Percentiles rank a stretch among this genome's conserved stretches.
These are phyloP conservation scores for Musa troglodytarum DNA, from an alignment of 176 grass and related monocot species.

Conservation along the genomic window DNA sequence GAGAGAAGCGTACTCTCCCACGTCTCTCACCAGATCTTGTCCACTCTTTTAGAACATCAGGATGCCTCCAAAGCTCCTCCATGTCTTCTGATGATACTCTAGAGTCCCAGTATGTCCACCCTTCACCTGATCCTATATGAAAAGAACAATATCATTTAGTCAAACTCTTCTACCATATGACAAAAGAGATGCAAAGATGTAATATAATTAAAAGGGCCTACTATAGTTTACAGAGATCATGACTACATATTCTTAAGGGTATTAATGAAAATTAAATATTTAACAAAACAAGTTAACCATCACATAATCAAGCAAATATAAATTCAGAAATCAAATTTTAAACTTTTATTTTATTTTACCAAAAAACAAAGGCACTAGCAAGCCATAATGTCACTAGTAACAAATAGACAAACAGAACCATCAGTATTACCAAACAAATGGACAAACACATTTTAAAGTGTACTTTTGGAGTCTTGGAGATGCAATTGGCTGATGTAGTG, in stretches of 20 bases:
- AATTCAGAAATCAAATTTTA: neutral
- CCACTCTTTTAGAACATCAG: constrained; percentile 81
- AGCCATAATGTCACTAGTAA: no score
- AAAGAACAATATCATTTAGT: constrained; percentile 9
- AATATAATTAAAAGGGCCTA: neutral
- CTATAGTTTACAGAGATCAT: neutral
- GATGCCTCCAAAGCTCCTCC: constrained; percentile 72
- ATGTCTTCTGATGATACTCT: constrained; percentile 69
- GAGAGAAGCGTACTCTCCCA: constrained; percentile 78
- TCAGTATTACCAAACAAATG: no score
- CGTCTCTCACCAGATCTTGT: constrained; percentile 78
- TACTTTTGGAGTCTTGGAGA: neutral
- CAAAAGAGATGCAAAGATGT: neutral
- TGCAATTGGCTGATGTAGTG: neutral
- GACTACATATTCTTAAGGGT: neutral
- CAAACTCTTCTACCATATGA: neutral
- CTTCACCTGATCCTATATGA: constrained; percentile 40
- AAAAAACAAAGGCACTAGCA: no score
- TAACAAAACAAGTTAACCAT: neutral
- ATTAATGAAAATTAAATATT: neutral
- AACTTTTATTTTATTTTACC: no score
- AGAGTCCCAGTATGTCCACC: constrained; percentile 71
- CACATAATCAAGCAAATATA: neutral
- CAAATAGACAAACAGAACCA: no score
- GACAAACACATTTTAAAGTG: neutral